Evolutionary conservation across 202 grass and related monocot species (phyloP).

Genomic region (Carex sylvatica): DNA sequence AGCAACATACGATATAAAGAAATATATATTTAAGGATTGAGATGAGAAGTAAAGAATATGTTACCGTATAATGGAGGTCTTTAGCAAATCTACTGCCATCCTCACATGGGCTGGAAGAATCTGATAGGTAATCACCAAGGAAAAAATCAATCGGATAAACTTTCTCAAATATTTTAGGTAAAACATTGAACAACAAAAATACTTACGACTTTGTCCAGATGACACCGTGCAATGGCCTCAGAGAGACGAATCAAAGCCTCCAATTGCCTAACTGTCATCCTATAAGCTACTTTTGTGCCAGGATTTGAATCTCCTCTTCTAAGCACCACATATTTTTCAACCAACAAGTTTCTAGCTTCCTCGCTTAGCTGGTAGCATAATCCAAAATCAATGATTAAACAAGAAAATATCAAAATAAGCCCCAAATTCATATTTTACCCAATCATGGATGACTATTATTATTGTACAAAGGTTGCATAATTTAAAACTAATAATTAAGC

Average conservation of each 20-base stretch:
- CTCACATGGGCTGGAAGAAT: conserved; percentile 85
- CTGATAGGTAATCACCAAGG: conserved; percentile 36
- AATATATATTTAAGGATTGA: not conserved
- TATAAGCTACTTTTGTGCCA: conserved; percentile 88
- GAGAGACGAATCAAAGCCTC: conserved; percentile 95
- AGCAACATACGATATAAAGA: not conserved
- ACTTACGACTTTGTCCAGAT: conserved; percentile 90
- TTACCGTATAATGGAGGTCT: conserved; percentile 94
- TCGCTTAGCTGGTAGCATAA: conserved; percentile 60
- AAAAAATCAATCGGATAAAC: conserved; percentile 3
- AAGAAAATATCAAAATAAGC: not conserved
- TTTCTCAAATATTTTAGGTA: not conserved
- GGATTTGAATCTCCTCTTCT: conserved; percentile 86
- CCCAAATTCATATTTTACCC: not conserved
- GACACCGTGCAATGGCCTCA: conserved; percentile 90
- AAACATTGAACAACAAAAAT: conserved; percentile 1
- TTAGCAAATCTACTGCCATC: conserved; percentile 88
- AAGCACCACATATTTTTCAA: conserved; percentile 86
- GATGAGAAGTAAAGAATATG: not conserved
- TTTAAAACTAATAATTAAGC: conserved; percentile 22
- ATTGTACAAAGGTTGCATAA: not conserved
- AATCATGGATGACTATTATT: not conserved
- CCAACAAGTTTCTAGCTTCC: conserved; percentile 82
- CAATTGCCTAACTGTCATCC: conserved; percentile 97
- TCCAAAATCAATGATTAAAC: conserved; percentile 26